Base-by-base conservation (phyloP, 495 filamentous ascomycete genomes). In the Talaromyces ruber region DNA sequence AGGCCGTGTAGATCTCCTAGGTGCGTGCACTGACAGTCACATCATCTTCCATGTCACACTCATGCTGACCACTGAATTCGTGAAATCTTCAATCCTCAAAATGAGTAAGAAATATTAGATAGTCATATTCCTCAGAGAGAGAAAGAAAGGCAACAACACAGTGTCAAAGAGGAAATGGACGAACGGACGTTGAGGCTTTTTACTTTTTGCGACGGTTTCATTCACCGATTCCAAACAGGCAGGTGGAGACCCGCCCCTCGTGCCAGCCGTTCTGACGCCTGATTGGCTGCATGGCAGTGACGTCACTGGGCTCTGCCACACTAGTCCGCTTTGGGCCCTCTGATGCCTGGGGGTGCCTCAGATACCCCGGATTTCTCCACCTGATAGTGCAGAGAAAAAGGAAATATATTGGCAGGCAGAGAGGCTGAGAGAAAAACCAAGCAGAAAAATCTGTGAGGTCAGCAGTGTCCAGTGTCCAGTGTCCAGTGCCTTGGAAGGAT, bases 121-220 rank as follows among this genome's bases (percentile, higher is more conserved):
- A 55, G 51, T 12, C 37, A 43, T 43, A 43, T 43, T 43, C 16
- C n/a, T 47, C 6, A 47, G 18, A 47, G 2, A 30, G 52, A 55
- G 6, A 18, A 30, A 24, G 28, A 32, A 16, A 58, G 12, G 22
- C 6, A 7, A 21, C 43, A 47, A 8, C 18, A 21, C 7, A n/a
- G 43, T n/a, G n/a, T 47, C 43, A 18, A 47, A 47, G 43, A 11
- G 65, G 51, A 50, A 64, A 59, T 37, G 28, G n/a, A 59, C 25
- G 47, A 50, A 64, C 32, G 62, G 34, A 60, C 21, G 43, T 28
- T 54, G 51, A 54, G 51, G 51, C 24, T 54, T 54, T 54, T 54
- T 54, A 3, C 25, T 30, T 52, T 50, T 14, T 52, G 59, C 45
- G 39, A 52, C 59, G 32, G 24, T 50, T 51, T 50, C 59, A 60